phyloP scores from a whole-genome alignment of 202 grass and related monocot genomes.

The Zoysia matrella region DNA sequence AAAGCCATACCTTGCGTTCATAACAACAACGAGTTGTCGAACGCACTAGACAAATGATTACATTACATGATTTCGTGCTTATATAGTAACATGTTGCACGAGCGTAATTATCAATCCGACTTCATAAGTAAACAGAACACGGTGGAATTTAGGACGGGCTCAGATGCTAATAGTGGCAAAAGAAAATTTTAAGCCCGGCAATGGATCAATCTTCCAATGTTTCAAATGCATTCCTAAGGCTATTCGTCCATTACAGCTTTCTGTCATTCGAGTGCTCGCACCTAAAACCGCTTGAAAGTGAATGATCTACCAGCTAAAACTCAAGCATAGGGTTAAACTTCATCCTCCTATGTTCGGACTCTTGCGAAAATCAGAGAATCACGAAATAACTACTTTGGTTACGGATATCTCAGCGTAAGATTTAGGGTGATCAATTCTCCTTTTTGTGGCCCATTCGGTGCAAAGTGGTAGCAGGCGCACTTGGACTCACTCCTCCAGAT shows the following conservation, averaged over 20 bases:
- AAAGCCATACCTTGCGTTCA: neutral
- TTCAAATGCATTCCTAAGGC: constrained; percentile 17
- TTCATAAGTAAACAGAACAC: neutral
- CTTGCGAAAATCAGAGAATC: constrained; percentile 20
- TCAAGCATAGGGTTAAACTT: constrained; percentile 2
- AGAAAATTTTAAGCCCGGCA: neutral
- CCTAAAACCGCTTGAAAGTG: constrained; percentile 35
- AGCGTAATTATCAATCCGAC: neutral
- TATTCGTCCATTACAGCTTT: constrained; percentile 8
- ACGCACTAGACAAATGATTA: neutral
- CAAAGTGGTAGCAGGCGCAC: constrained; percentile 18
- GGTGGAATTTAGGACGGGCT: neutral
- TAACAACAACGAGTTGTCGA: neutral
- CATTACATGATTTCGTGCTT: neutral
- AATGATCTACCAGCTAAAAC: constrained; percentile 40
- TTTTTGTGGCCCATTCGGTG: constrained; percentile 31
- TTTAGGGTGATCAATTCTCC: constrained; percentile 5
- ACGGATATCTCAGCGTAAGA: constrained; percentile 3
- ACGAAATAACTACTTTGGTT: neutral
- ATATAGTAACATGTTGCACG: neutral
- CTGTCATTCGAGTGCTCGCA: constrained; percentile 33
- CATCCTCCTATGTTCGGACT: constrained; percentile 2
- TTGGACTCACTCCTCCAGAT: constrained; percentile 63
- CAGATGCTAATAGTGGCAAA: neutral
- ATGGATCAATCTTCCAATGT: constrained; percentile 2